phyloP scores from a whole-genome alignment of 306 rosid species.

The Quercus alba region DNA sequence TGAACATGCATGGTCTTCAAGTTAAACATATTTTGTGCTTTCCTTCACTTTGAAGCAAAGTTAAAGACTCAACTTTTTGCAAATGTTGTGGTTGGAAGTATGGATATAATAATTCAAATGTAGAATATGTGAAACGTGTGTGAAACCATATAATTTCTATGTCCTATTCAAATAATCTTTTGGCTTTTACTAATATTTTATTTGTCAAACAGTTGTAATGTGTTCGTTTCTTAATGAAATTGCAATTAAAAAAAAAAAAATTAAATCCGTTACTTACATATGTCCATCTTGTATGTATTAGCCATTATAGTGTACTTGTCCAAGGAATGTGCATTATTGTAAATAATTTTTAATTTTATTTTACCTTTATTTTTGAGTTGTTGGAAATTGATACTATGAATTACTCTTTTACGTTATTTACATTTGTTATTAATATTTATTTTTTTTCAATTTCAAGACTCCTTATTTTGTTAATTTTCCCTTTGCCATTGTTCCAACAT shows the following conservation, averaged over 20 bases:
- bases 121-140: neutral
- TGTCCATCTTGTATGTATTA: no score
- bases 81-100: neutral
- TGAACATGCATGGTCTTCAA: no score
- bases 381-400: neutral
- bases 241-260: no score
- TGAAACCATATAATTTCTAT: neutral
- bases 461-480: neutral
- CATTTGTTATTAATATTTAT: neutral
- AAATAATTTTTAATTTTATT: neutral
- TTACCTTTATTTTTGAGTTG: neutral
- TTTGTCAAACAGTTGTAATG: neutral
- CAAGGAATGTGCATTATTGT: neutral
- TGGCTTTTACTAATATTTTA: neutral
- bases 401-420: neutral
- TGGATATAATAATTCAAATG: neutral
- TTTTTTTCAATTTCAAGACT: neutral
- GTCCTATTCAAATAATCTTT: neutral
- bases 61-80: neutral
- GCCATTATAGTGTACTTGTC: no score
- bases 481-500: no score
- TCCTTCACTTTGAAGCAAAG: neutral
- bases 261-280: no score
- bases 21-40: neutral
- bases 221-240: no score